These are phyloP conservation scores for Penicillium fuscoglaucum DNA, from an alignment of 2,329 filamentous ascomycete species.

Conservation along the genomic window DNA sequence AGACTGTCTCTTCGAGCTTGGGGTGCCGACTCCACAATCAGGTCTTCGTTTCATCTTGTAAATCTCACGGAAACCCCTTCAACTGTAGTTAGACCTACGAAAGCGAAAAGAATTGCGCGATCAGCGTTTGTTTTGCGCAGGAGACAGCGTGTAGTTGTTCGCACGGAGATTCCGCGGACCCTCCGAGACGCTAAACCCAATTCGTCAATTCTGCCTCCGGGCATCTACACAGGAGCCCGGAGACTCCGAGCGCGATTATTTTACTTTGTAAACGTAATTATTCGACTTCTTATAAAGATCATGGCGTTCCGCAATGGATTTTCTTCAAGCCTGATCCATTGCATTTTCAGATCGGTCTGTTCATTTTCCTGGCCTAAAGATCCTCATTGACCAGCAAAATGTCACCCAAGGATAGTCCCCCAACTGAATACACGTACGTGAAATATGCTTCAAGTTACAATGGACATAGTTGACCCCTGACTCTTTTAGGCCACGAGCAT, in stretches of 20 bases:
- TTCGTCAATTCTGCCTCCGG: neutral
- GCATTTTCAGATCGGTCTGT: neutral
- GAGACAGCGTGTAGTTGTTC: neutral
- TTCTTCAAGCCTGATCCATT: neutral
- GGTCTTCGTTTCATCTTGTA: constrained; percentile 28
- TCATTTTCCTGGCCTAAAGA: too few relatives aligned
- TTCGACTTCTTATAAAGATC: neutral
- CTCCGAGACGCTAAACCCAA: constrained; percentile 17
- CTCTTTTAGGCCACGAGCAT: constrained; percentile 26
- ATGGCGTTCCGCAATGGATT: neutral
- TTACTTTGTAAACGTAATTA: neutral
- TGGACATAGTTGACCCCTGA: neutral
- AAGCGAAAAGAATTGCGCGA: neutral
- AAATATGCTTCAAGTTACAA: neutral
- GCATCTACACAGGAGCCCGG: constrained; percentile 2
- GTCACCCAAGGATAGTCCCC: neutral
- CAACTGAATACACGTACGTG: constrained; percentile 28
- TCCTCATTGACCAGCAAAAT: neutral
- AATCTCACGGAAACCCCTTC: neutral
- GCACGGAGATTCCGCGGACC: constrained; percentile 28
- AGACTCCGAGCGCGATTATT: constrained; percentile 8
- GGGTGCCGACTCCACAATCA: neutral
- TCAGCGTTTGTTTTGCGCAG: neutral
- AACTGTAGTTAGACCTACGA: neutral
- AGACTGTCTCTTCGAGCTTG: constrained; percentile 17